These are phyloP conservation scores for Aspergillus olivimuriae DNA, from an alignment of 495 filamentous ascomycete species.

Conservation along the genomic window DNA sequence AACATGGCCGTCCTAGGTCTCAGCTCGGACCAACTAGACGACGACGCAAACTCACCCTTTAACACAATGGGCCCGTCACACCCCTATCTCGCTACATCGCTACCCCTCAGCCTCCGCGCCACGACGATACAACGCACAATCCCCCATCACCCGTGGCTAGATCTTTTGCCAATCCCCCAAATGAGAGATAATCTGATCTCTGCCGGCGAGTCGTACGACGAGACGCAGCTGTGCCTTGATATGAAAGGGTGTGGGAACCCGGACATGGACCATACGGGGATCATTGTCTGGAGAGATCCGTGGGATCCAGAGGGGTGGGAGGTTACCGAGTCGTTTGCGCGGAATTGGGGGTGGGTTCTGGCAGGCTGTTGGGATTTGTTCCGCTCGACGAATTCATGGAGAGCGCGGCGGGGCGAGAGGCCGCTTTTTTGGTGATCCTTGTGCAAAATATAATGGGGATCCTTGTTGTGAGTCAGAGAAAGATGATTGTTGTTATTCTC, in stretches of 20 bases:
- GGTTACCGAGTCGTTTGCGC: slow-evolving; percentile 30
- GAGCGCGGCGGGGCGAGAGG: slow-evolving; percentile 26
- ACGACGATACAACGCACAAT: slow-evolving; percentile 30
- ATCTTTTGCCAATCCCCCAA: slow-evolving; percentile 29
- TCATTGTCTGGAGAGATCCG: slow-evolving; percentile 41
- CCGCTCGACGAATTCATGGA: slow-evolving; percentile 38
- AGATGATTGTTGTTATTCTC: no score
- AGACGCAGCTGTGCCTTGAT: slow-evolving; percentile 35
- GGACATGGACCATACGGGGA: slow-evolving; percentile 11
- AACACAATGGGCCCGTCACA: slow-evolving; percentile 2
- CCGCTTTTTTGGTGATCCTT: slow-evolving; percentile 12
- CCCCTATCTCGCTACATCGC: neutral
- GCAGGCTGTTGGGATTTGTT: slow-evolving; percentile 31
- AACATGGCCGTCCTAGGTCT: slow-evolving; percentile 18
- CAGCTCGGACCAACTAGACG: slow-evolving; percentile 9
- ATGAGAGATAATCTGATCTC: slow-evolving; percentile 33
- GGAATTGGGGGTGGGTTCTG: slow-evolving; percentile 35
- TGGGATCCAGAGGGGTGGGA: slow-evolving; percentile 40
- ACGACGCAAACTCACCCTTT: slow-evolving; percentile 24
- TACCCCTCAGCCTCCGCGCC: slow-evolving; percentile 26
- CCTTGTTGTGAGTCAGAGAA: no score
- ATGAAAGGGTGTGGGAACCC: slow-evolving; percentile 20
- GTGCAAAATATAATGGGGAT: no score
- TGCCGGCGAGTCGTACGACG: slow-evolving; percentile 31
- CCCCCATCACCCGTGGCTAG: slow-evolving; percentile 35